Conservation (phyloP, 1,284 basidiomycete species). For the Marasmius fiardii region DNA sequence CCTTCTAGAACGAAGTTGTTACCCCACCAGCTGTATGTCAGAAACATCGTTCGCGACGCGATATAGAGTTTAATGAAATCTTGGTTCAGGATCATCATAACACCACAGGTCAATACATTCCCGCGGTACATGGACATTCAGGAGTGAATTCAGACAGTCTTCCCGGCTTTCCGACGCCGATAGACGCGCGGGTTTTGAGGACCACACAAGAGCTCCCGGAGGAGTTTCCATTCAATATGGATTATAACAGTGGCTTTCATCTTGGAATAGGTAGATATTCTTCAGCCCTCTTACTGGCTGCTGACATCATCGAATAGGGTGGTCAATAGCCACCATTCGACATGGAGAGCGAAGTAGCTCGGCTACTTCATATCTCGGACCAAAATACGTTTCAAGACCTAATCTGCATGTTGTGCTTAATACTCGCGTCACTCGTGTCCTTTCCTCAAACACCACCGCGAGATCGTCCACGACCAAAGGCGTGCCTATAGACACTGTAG, state of each 20-base stretch:
- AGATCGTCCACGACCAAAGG: too few relatives aligned
- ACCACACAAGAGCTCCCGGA: neutral
- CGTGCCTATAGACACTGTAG: neutral
- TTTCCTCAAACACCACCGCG: too few relatives aligned
- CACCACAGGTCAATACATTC: neutral
- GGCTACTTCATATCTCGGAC: neutral
- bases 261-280: neutral
- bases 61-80: neutral
- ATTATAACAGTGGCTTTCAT: too few relatives aligned
- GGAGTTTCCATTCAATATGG: slow-evolving; percentile 1
- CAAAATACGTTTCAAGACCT: neutral
- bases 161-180: neutral
- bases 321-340: neutral
- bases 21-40: neutral
- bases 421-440: neutral
- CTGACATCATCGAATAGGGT: neutral
- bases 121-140: neutral
- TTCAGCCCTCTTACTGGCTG: neutral
- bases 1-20: neutral
- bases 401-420: neutral
- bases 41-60: neutral
- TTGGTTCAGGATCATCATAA: neutral
- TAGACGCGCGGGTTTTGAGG: neutral
- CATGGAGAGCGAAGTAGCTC: too few relatives aligned
- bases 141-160: neutral